Percentiles rank a stretch among this genome's conserved stretches.
Evolutionary conservation across 352 stramenopile genomes (phyloP).

Genomic region (Saprolegnia diclina): DNA sequence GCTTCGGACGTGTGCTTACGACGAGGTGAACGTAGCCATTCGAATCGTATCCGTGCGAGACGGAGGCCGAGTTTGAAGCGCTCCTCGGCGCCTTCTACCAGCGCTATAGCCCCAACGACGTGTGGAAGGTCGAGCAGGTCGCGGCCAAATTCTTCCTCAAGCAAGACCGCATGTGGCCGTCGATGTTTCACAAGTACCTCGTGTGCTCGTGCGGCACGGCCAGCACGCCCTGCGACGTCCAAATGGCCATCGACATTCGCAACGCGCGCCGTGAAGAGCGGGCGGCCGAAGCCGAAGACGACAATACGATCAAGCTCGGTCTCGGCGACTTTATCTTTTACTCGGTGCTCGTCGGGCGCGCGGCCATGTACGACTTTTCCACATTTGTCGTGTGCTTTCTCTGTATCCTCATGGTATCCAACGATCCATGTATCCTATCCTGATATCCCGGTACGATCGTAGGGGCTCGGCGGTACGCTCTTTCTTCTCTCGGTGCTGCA

Average conservation of each 20-base stretch:
- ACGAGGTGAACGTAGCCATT: neutral
- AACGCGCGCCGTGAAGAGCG: slow-evolving; percentile 43
- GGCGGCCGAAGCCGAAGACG: slow-evolving; percentile 55
- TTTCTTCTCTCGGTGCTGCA: slow-evolving; percentile 93
- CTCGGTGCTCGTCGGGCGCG: slow-evolving; percentile 93
- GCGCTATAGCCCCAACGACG: slow-evolving; percentile 72
- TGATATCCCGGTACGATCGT: too few species aligned
- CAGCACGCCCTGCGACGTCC: slow-evolving; percentile 57
- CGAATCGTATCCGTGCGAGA: slow-evolving; percentile 54
- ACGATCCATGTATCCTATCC: too few species aligned
- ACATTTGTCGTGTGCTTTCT: slow-evolving; percentile 92
- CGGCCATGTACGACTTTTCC: slow-evolving; percentile 93
- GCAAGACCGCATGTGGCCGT: slow-evolving; percentile 67
- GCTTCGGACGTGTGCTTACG: neutral
- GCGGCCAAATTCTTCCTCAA: slow-evolving; percentile 76
- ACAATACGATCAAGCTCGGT: slow-evolving; percentile 90
- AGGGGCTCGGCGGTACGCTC: slow-evolving; percentile 91
- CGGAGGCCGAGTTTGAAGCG: slow-evolving; percentile 60
- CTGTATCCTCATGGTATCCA: slow-evolving; percentile 90
- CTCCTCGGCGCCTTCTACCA: slow-evolving; percentile 65
- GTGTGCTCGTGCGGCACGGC: slow-evolving; percentile 79
- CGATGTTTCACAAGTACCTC: slow-evolving; percentile 85
- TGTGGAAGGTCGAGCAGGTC: slow-evolving; percentile 72
- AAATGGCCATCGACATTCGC: slow-evolving; percentile 39
- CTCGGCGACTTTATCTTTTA: slow-evolving; percentile 99